Base-by-base conservation (phyloP, 2,329 filamentous ascomycete genomes). In the Elsinoe necatrix region DNA sequence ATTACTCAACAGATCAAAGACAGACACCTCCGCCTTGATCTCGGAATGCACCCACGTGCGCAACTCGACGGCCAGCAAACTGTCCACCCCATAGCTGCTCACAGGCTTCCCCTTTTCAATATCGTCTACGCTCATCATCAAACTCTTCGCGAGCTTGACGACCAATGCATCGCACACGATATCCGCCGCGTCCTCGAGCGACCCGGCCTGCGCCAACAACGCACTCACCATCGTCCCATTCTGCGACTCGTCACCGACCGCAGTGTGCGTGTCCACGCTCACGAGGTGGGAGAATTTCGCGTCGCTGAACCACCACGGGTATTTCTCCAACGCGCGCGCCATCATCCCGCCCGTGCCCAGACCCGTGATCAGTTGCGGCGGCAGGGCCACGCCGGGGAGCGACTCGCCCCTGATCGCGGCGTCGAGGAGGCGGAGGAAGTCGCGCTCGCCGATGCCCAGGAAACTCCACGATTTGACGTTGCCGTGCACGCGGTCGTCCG, bases 41-140 rank as follows among this genome's bases (percentile, higher is more conserved):
- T 43, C 20, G n/a, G 35, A 8, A 2, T 12, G n/a, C 1, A 56
- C 47, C 57, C 57, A 59, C 16, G 45, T 59, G 5, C 57, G 23
- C 21, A 59, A 42, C 39, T 51, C 60, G 25, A 45, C 62, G 37
- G 45, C 62, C 50, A 27, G 60, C 54, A 39, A 59, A 48, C 7
- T 62, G 50, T 34, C 62, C 54, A 51, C 27, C 52, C 20, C 59
- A 20, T 47, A 63, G 57, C 42, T 18, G 4, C 45, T 45, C 5
- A 58, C 51, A 4, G 56, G 50, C 4, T 34, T 35, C 1, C 41
- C 37, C 1, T 39, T 43, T 16, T 58, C 56, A 23, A 58, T 55
- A n/a, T 58, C 56, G 12, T 55, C 56, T 8, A 50, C 50, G 0
- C 27, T 27, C 29, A 58, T 25, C 39, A 50, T 54, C 41, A 58